Base-by-base conservation (phyloP, 2,329 filamentous ascomycete genomes). In the Colletotrichum sp. region DNA sequence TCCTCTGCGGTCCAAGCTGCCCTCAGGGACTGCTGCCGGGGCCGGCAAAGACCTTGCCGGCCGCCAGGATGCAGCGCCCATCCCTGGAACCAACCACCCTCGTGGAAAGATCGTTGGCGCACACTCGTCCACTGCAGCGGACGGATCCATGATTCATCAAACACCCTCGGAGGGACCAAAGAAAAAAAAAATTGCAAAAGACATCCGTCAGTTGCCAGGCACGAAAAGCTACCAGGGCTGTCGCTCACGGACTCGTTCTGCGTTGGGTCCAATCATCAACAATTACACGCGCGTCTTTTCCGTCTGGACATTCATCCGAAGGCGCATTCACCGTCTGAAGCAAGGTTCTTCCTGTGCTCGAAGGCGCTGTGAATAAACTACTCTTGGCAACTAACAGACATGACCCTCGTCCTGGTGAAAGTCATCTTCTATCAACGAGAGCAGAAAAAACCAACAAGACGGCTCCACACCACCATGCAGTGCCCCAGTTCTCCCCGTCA, bases 61-160 rank as follows among this genome's bases (percentile, higher is more conserved):
- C 72, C 72, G 72, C 68, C 32, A 62, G 52, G 68, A 60, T 55
- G n/a, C 68, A 67, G 59, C 69, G 55, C 64, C 32, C 44, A 65
- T 60, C 69, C 57, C 64, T 73, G 64, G 44, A 59, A 57, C 73
- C 70, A 57, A 68, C 63, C 63, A 60, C 64, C 73, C 69, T 60
- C 73, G 70, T 73, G 73, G 70, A 72, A 72, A 68, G 30, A 76
- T 68, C 55, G 69, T 73, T 76, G 73, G 70, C 26, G 70, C 64
- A 73, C 34, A 62, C 55, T 69, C 73, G n/a, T 39, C 72, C 62
- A 64, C 26, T 63, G 63, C n/a, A 57, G 69, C 59, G 32, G 26
- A 69, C 26, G 70, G 57, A 49, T 68, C 73, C 70, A 69, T 76
- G 73, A 76, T 76, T 68, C 57, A 76, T 73, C 70, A 65, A 59